These are phyloP conservation scores for Emericellopsis atlantica DNA, from an alignment of 2,329 filamentous ascomycete species.

Conservation along the genomic window DNA sequence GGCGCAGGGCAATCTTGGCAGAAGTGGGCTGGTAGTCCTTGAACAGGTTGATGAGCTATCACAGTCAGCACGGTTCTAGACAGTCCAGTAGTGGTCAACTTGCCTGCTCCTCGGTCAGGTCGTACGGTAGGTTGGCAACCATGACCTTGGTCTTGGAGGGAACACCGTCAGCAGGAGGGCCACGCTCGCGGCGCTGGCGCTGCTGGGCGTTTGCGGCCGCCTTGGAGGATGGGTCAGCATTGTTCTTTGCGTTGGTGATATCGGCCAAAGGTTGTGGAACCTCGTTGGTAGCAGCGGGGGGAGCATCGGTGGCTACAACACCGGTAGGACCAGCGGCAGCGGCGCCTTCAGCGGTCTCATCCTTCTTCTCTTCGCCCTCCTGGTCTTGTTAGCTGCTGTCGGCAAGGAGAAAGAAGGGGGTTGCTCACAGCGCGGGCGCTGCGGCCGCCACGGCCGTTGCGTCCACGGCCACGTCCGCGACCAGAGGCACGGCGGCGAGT, in stretches of 20 bases:
- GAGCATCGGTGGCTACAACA: slow-evolving; percentile 29
- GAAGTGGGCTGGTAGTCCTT: slow-evolving; percentile 81
- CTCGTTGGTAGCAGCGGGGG: slow-evolving; percentile 34
- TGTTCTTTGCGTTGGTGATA: slow-evolving; percentile 41
- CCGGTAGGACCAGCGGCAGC: slow-evolving; percentile 36
- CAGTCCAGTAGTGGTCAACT: slow-evolving; percentile 9
- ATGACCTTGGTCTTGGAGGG: slow-evolving; percentile 99
- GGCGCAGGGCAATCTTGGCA: slow-evolving; percentile 96
- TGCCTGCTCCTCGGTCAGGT: slow-evolving; percentile 95
- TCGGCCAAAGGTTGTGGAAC: slow-evolving; percentile 44
- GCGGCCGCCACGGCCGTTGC: slow-evolving; percentile 53
- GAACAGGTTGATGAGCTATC: slow-evolving; percentile 94
- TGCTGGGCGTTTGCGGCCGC: slow-evolving; percentile 24
- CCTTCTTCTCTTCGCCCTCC: slow-evolving; percentile 34
- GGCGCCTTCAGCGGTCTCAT: slow-evolving; percentile 19
- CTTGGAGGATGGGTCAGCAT: slow-evolving; percentile 48
- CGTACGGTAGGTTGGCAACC: slow-evolving; percentile 98
- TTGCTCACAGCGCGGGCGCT: slow-evolving; percentile 29
- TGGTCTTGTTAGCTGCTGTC: slow-evolving; percentile 13
- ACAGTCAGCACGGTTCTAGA: slow-evolving; percentile 5
- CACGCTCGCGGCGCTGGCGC: slow-evolving; percentile 65
- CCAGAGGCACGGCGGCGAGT: slow-evolving; percentile 50
- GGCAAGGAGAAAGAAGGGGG: background rate
- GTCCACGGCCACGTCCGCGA: slow-evolving; percentile 55
- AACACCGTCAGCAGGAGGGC: slow-evolving; percentile 92